phyloP scores from a whole-genome alignment of 192 early-diverging fungal genomes.

The Coemansia sp. region DNA sequence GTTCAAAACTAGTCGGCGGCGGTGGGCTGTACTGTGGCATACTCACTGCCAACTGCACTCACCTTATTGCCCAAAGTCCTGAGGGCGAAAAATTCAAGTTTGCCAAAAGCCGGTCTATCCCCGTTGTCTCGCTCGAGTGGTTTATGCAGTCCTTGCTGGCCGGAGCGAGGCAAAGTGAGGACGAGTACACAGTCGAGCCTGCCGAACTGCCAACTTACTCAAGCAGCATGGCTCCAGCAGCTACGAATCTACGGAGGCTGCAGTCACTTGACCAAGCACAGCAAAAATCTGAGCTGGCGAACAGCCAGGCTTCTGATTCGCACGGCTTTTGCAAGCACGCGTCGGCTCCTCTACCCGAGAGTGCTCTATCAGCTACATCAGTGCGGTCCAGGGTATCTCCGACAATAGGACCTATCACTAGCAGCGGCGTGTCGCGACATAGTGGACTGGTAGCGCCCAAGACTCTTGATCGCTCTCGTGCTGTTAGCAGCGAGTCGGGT shows the following conservation, averaged over 20 bases:
- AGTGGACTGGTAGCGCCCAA: neutral
- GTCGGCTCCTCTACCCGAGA: neutral
- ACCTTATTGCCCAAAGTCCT: slow-evolving; percentile 30
- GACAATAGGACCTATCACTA: neutral
- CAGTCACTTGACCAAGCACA: neutral
- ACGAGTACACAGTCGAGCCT: slow-evolving; percentile 2
- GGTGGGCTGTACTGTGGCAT: slow-evolving; percentile 36
- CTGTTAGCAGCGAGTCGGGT: neutral
- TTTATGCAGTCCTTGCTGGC: slow-evolving; percentile 27
- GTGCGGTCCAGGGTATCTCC: neutral
- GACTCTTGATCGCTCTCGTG: neutral
- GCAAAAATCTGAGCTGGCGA: neutral
- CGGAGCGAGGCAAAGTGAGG: slow-evolving; percentile 32
- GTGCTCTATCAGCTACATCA: neutral
- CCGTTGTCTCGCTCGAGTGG: slow-evolving; percentile 40
- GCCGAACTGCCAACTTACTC: neutral
- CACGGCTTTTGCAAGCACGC: neutral
- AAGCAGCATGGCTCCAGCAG: neutral
- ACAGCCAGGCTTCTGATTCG: neutral
- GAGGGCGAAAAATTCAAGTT: slow-evolving; percentile 49
- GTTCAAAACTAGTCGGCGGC: slow-evolving; percentile 23
- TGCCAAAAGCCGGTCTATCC: slow-evolving; percentile 32
- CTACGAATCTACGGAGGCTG: neutral
- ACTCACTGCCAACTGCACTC: slow-evolving; percentile 42
- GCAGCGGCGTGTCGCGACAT: neutral